Percentiles rank a stretch among this genome's conserved stretches.
Conservation (phyloP, 2,329 filamentous ascomycete species). For the Cladosporium halotolerans region DNA sequence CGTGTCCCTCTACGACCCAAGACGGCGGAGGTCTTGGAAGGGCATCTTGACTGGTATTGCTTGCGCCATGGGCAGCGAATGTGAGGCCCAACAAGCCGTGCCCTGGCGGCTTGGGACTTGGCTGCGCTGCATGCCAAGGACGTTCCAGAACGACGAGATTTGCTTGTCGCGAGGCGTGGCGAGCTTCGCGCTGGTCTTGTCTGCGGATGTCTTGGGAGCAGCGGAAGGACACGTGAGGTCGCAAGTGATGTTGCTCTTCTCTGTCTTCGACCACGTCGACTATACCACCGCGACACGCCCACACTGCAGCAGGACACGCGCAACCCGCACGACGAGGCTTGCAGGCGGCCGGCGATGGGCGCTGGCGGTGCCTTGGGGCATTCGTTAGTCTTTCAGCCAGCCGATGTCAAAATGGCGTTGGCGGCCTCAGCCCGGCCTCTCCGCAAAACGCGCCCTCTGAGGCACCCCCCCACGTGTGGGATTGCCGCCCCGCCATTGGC, state of each 20-base stretch:
- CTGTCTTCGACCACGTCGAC: too few relatives aligned
- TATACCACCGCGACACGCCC: not conserved
- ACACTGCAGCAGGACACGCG: not conserved
- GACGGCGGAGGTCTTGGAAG: not conserved
- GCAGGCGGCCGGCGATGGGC: not conserved
- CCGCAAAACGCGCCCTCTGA: not conserved
- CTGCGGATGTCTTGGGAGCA: not conserved
- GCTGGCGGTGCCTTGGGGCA: not conserved
- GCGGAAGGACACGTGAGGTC: not conserved
- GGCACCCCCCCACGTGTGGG: not conserved
- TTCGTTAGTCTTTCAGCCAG: constrained; percentile 3
- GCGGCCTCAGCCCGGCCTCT: not conserved
- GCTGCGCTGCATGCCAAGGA: constrained; percentile 4
- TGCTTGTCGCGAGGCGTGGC: constrained; percentile 4
- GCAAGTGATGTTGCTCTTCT: too few relatives aligned
- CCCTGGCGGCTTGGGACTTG: constrained; percentile 5
- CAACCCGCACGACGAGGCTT: not conserved
- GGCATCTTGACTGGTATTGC: not conserved
- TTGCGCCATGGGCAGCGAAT: not conserved
- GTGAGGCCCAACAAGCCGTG: constrained; percentile 1
- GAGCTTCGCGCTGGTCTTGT: not conserved
- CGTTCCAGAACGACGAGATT: not conserved
- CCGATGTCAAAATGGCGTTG: constrained; percentile 3
- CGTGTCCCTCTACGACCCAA: not conserved
- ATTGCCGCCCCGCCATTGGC: not conserved